These are phyloP conservation scores for Fagus crenata DNA, from an alignment of 306 rosid genomes.

Conservation along the genomic window DNA sequence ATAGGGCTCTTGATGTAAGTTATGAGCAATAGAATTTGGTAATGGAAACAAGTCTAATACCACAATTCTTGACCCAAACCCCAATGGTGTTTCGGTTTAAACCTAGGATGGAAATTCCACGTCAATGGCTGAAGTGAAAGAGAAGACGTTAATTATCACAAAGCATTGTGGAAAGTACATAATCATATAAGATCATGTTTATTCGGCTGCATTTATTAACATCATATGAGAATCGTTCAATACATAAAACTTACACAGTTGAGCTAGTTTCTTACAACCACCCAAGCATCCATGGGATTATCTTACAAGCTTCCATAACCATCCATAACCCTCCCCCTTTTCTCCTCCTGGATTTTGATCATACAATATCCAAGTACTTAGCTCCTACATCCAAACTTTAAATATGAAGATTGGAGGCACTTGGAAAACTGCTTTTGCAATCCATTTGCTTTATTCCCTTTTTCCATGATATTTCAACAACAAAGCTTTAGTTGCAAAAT, in stretches of 20 bases:
- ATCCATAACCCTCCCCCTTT: neutral
- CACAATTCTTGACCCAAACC: neutral
- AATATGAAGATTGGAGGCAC: neutral
- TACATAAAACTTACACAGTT: neutral
- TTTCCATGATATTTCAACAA: neutral
- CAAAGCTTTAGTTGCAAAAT: no score
- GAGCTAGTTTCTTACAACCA: neutral
- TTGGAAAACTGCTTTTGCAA: constrained; percentile 10
- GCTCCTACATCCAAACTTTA: neutral
- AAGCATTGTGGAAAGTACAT: neutral
- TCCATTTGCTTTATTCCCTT: neutral
- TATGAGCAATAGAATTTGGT: constrained; percentile 15
- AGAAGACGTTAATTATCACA: neutral
- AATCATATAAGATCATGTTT: neutral
- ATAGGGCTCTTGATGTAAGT: constrained; percentile 74
- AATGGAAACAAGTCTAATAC: neutral
- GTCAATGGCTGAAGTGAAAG: neutral
- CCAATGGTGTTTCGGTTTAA: neutral
- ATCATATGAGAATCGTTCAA: neutral
- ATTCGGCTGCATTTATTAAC: neutral
- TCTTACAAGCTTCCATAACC: neutral
- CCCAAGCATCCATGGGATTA: neutral
- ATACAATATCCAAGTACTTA: neutral
- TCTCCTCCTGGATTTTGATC: constrained; percentile 7
- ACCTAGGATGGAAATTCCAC: neutral